A percentile compares a stretch with the other conserved stretches of the same genome.
Conservation (phyloP, 495 filamentous ascomycete genomes). For the Cercophora samala region DNA sequence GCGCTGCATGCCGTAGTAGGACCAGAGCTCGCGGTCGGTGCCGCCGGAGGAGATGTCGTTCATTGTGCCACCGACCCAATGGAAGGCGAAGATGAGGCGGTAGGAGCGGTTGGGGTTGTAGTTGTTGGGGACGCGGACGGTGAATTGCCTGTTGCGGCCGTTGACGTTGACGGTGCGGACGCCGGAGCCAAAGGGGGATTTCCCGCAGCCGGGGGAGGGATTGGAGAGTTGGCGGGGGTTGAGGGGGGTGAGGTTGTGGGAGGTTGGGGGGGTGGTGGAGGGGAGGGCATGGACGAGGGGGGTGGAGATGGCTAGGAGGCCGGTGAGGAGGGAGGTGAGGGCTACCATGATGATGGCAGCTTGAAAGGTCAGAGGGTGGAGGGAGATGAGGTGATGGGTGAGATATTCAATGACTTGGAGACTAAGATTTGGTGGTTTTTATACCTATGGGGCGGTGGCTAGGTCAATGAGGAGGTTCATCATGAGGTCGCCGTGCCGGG, state of each 20-base stretch:
- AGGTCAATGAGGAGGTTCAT: too few species aligned
- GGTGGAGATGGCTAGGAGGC: not conserved
- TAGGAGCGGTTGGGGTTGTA: conserved; percentile 44
- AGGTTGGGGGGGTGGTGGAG: not conserved
- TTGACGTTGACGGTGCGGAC: conserved; percentile 28
- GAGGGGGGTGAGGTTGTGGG: not conserved
- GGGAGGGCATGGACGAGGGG: not conserved
- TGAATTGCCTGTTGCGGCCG: conserved; percentile 31
- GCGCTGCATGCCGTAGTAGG: conserved; percentile 40
- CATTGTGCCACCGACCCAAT: conserved; percentile 38
- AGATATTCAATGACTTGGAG: too few species aligned
- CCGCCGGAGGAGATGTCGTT: conserved; percentile 32
- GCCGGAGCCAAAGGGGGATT: conserved; percentile 27
- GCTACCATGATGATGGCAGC: not conserved
- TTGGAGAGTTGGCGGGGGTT: not conserved
- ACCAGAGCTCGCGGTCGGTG: conserved; percentile 27
- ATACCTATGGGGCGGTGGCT: too few species aligned
- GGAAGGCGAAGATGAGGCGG: conserved; percentile 41
- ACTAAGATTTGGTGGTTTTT: too few species aligned
- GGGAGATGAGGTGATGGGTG: too few species aligned
- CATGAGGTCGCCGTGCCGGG: too few species aligned
- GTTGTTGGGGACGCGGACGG: conserved; percentile 40
- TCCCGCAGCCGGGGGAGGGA: conserved; percentile 38
- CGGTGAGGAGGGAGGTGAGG: not conserved
- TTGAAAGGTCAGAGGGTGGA: too few species aligned